These are phyloP conservation scores for Monosporascus sp. DNA, from an alignment of 2,329 filamentous ascomycete species.

Conservation along the genomic window DNA sequence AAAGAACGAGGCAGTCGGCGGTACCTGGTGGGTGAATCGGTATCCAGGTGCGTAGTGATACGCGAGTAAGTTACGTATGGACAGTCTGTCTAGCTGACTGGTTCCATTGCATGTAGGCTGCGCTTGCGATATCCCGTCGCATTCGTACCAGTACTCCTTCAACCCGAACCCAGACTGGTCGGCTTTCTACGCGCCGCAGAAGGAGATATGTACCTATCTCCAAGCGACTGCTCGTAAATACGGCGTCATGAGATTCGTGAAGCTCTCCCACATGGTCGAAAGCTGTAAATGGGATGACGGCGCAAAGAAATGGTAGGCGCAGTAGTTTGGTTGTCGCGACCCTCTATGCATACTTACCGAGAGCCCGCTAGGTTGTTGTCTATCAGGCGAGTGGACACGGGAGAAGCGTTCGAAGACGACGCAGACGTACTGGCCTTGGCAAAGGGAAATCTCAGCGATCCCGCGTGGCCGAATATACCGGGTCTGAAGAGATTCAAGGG, in stretches of 20 bases:
- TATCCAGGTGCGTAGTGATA: conserved; percentile 25
- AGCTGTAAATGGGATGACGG: conserved; percentile 35
- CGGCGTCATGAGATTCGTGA: conserved; percentile 41
- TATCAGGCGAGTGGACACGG: conserved; percentile 29
- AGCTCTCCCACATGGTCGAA: conserved; percentile 35
- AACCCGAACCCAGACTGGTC: conserved; percentile 51
- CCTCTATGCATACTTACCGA: neutral
- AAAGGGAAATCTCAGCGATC: conserved; percentile 36
- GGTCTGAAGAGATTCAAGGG: conserved; percentile 36
- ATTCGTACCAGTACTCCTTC: conserved; percentile 52
- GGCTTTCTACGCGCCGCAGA: conserved; percentile 40
- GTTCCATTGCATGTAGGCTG: conserved; percentile 15
- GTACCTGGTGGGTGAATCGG: conserved; percentile 33
- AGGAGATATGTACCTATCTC: conserved; percentile 46
- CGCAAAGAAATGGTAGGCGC: conserved; percentile 32
- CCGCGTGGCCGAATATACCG: conserved; percentile 37
- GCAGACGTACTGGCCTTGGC: conserved; percentile 36
- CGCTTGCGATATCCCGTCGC: conserved; percentile 32
- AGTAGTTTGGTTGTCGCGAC: neutral
- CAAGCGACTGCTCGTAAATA: conserved; percentile 40
- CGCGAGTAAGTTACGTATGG: neutral
- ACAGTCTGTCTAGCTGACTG: neutral
- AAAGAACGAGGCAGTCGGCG: conserved; percentile 28
- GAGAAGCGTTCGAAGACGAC: conserved; percentile 32
- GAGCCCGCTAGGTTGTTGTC: conserved; percentile 23